Evolutionary conservation across 169 alveolate species (phyloP).

Genomic region (Cystoisospora suis): DNA sequence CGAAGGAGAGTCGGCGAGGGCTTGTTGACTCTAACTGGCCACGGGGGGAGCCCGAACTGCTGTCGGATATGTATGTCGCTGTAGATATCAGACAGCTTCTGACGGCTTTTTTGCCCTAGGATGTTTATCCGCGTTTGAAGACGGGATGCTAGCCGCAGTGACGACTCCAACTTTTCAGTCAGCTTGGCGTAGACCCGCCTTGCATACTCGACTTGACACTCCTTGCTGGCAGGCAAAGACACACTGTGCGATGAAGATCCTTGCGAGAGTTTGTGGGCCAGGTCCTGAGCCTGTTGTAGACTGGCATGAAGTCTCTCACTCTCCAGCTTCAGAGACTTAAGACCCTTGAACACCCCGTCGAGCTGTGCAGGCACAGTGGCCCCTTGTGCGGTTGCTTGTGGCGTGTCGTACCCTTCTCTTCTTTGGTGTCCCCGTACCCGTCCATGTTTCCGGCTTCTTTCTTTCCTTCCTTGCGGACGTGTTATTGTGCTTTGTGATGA

Average conservation of each 20-base stretch:
- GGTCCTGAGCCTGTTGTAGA: conserved; percentile 2
- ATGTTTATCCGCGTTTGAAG: background rate
- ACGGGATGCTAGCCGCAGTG: background rate
- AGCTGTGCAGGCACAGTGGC: background rate
- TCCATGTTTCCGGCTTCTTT: background rate
- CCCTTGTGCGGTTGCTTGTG: background rate
- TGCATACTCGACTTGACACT: background rate
- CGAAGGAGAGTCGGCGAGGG: conserved; percentile 1
- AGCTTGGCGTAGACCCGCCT: background rate
- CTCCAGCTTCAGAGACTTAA: background rate
- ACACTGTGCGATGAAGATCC: background rate
- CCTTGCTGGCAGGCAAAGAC: background rate
- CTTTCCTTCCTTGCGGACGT: background rate
- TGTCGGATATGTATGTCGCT: background rate
- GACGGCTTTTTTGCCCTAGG: background rate
- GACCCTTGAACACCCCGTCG: background rate
- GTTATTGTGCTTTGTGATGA: background rate
- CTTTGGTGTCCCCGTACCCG: too few species aligned
- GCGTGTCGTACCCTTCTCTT: too few species aligned
- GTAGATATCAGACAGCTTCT: background rate
- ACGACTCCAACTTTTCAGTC: background rate
- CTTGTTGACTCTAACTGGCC: background rate
- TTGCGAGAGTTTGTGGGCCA: background rate
- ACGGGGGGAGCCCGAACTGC: conserved; percentile 12
- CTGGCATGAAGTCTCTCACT: background rate